phyloP scores from a whole-genome alignment of 1,139 yeast species.

The Lodderomyces orthopsilosis region DNA sequence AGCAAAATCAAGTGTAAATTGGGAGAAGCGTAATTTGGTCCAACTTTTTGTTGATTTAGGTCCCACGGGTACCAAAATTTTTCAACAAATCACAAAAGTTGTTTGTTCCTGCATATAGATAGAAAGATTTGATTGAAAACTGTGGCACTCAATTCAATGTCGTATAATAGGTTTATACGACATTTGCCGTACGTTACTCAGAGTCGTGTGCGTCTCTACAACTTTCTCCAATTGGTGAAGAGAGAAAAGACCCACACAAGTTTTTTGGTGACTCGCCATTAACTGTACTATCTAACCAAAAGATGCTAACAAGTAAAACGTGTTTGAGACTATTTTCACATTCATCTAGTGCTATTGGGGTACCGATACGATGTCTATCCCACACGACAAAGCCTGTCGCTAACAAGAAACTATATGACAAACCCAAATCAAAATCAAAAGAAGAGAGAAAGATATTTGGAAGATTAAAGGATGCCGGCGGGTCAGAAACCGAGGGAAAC shows the following conservation, averaged over 20 bases:
- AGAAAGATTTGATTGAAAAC: not conserved
- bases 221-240: not conserved
- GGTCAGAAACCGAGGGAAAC: not conserved
- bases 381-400: slow-evolving; percentile 2
- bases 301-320: not conserved
- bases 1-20: too few species aligned
- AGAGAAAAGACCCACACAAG: too few species aligned
- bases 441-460: slow-evolving; percentile 4
- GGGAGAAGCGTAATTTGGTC: too few species aligned
- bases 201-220: not conserved
- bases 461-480: slow-evolving; percentile 2
- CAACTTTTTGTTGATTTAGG: too few species aligned
- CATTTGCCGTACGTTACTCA: not conserved
- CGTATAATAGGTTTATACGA: not conserved
- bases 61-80: not conserved
- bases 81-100: not conserved
- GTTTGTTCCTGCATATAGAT: not conserved
- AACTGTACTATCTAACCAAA: too few species aligned
- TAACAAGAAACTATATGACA: slow-evolving; percentile 3
- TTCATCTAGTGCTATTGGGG: too few species aligned
- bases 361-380: slow-evolving; percentile 3
- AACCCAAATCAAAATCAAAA: slow-evolving; percentile 2
- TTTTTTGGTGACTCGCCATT: not conserved
- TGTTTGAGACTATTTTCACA: not conserved
- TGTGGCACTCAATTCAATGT: not conserved